These are phyloP conservation scores for Pyrus pyrifolia DNA, from an alignment of 306 rosid genomes.

Conservation along the genomic window DNA sequence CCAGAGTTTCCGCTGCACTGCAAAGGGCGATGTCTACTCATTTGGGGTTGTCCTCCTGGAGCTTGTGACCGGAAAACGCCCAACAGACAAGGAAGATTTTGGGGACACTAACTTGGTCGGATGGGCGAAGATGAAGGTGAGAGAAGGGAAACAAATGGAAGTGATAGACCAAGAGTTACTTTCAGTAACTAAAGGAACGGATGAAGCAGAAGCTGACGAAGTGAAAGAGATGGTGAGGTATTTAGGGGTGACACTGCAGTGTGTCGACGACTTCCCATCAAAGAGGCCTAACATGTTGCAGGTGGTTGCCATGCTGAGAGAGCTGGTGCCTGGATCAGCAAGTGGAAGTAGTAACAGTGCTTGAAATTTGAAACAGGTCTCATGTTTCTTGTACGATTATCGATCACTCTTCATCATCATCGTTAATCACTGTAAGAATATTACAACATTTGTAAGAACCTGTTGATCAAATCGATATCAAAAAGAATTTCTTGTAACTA, in stretches of 20 bases:
- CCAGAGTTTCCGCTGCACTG: conserved; percentile 96
- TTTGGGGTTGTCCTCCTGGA: conserved; percentile 87
- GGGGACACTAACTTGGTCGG: conserved; percentile 96
- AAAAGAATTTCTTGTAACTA: conserved; percentile 21
- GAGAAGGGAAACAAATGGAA: conserved; percentile 86
- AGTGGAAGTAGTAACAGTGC: conserved; percentile 80
- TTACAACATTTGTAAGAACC: neutral
- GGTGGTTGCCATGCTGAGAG: conserved; percentile 79
- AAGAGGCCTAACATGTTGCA: conserved; percentile 92
- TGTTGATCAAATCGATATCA: neutral
- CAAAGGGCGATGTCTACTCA: conserved; percentile 89
- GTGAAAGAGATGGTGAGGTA: conserved; percentile 86
- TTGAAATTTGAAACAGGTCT: conserved; percentile 17
- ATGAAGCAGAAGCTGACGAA: conserved; percentile 76
- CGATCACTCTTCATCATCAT: conserved; percentile 29
- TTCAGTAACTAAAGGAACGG: conserved; percentile 52
- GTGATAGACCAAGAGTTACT: conserved; percentile 76
- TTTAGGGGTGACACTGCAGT: conserved; percentile 59
- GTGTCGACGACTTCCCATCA: conserved; percentile 90
- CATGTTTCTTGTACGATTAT: neutral
- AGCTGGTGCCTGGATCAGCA: conserved; percentile 65
- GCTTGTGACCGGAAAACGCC: conserved; percentile 76
- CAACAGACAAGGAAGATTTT: conserved; percentile 88
- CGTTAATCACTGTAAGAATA: conserved; percentile 30
- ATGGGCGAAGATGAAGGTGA: conserved; percentile 86